Evolutionary conservation across 2,329 filamentous ascomycete genomes (phyloP), one percentile per base, ranked within the genome.

Genomic region (Sporothrix mexicana): DNA sequence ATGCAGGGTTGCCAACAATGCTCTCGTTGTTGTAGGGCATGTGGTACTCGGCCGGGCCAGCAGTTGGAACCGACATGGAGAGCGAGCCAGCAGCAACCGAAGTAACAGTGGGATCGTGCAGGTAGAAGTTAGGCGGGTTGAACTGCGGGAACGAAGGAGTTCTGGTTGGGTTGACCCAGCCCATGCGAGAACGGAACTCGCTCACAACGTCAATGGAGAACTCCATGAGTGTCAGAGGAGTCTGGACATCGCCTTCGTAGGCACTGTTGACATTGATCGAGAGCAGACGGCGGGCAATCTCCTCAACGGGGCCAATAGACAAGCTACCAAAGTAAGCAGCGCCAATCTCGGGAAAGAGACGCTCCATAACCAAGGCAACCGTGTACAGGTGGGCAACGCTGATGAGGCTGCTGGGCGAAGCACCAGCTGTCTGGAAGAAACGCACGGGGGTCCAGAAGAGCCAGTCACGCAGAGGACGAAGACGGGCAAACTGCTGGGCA

Each of bases 361-460:
- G 93, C 82, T 98, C 95, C 82, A 98, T 88, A 53, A 94, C 89
- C 74, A 98, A 86, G 3, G 94, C 94, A 20, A 94, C 90, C 0
- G 93, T 95, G 83, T 97, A 98, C 81, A 97, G 94, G 79, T 98
- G 93, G 12, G 94, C 93, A 71, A 98, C 90, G 75, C 97, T 91
- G 70, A 97, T 86, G 76, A 98, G 86, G 0, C 94, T 92, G 74
- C 89, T 93, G 30, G 93, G 88, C 76, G 95, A 94, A 49, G 89
- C 89, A 69, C 91, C 90, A 64, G 91, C 92, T 76, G 91, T 90
- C 79, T 95, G 92, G 36, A 98, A 87, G 77, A 95, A 92, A 76
- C 91, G 90, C 47, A 97, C 91, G 0, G 96, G 96, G 72, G 97
- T 89, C 94, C 95, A 98, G 83, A 98, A 97, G 17, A 98, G 88